Base-by-base conservation (phyloP, 306 rosid species). In the Rubus idaeus region DNA sequence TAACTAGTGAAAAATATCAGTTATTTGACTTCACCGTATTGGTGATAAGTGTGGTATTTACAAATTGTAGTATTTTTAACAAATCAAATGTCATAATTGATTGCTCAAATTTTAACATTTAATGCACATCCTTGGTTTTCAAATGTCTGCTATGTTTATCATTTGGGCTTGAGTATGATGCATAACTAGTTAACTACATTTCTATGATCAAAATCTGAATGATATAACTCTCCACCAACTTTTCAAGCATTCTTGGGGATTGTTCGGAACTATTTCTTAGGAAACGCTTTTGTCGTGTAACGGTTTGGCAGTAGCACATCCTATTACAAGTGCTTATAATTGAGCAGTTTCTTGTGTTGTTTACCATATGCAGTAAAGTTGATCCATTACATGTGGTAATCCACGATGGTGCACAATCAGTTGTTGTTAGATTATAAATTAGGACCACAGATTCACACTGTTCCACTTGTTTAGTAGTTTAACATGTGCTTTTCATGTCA, bases 161-260 rank as follows among this genome's bases (percentile, higher is more conserved):
- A 51, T 52, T 52, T 71, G 63, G 63, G 47, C 46, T 40, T 39
- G 4, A 51, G 42, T 17, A 8, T 71, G 75, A 71, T 37, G 75
- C 18, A 3, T 37, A 51, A 1, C 63, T 21, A 57, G 37, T 57
- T 57, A 57, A 3, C 26, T 16, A 30, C 20, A 50, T 39, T 4
- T 50, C 5, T 46, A 16, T 18, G 7, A 26, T 49, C 39, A 50
- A 40, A 17, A 12, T 70, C 5, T 50, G n/a, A 30, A 50, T 17
- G 75, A 0, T 50, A 70, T 8, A 70, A 8, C 13, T 30, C 1
- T 17, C 10, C 26, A 70, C 45, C 45, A 49, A 16, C 60, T 35
- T 49, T 52, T 30, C 74, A 50, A 70, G 61, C 75, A 26, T 50
- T 70, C 26, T 9, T 50, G 26, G 39, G 35, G 35, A 1, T 30